Evolutionary conservation across 176 grass and related monocot species (phyloP), one percentile per base, ranked within the genome.

Genomic region (Ensete ventricosum): DNA sequence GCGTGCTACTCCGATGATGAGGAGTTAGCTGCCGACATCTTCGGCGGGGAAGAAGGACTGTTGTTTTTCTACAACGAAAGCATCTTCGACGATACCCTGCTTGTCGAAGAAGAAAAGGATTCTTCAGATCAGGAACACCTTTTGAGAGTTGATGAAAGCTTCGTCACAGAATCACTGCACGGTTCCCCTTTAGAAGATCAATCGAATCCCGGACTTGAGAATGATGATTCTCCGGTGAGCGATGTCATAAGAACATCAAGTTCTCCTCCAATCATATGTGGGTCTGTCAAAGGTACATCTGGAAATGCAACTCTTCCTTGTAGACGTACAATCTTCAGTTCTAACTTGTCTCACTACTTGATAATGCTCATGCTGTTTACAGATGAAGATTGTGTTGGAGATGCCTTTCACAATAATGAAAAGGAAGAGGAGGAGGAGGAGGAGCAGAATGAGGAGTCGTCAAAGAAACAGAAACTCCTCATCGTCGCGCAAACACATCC

Each of bases 1-100:
- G 80, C 64, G 17, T 14, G 22, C 14, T 23, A 13, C 52, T 77
- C 62, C 43, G 64, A 48, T 9, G n/a, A 54, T 14, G 70, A 72
- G 12, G 67, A 71, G 26, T 17, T 27, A 50, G 26, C 43, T 16
- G 6, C 48, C 25, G 43, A 8, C 12, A 53, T 71, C 60, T 9
- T 75, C 16, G 64, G 25, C 52, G 70, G 62, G 2, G 73, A 82
- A 22, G 53, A 69, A 21, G 82, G 69, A 14, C 69, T 66, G 34
- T 48, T 91, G 63, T 91, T 86, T 50, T 94, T 91, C 86, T 89
- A 88, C 86, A 76, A 87, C 79, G 90, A 89, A 84, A 87, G 83
- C 52, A 76, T 65, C 27, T 82, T 90, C 72, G 73, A 76, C 52
- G 88, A 96, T 64, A 62, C 85, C 49, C 54, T 87, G 55, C 86